Evolutionary conservation across 2,329 filamentous ascomycete species (phyloP), one percentile per base, ranked within the genome.

Genomic region (Phialophora verrucosa): DNA sequence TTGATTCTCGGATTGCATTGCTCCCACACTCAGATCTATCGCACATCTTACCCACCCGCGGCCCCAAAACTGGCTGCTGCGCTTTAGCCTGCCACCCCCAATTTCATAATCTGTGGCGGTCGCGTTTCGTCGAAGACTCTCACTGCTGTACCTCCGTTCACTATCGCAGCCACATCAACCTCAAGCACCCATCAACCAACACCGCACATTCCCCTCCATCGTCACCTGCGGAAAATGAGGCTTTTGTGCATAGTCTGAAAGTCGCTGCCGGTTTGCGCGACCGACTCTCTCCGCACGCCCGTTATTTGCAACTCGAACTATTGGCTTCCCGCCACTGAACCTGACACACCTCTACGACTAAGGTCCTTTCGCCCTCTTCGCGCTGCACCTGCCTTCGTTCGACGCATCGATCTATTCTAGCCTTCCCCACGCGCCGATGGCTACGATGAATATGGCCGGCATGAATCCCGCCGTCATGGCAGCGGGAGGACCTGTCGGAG

Each of bases 401-500:
- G 31, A 55, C 25, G 55, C 55, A 32, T 38, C 47, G 38, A 60
- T 5, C 62, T 50, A 27, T 12, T 47, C 59, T 29, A 63, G 38
- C 42, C 35, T 20, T 25, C n/a, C 49, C 51, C 31, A 57, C 38
- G 25, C 47, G 29, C 42, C 35, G 57, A 27, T 63, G 63, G 51
- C 54, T 47, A 70, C 81, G 75, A 84, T 86, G 77, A 84, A 84
- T 72, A 84, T 87, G 81, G 81, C 80, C 70, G 81, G 79, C 71
- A 86, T 87, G 82, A 84, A 83, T 73, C 82, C 82, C 71, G 83
- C 82, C 75, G 64, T 35, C 29, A 58, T 65, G 65, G 49, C 49
- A 31, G 76, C 75, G 62, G 85, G 83, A 66, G 84, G 84, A 65
- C 84, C 84, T 60, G 83, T 87, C 47, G 85, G 85, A 70, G 85